Percentiles rank a stretch among this genome's conserved stretches.
phyloP scores from a whole-genome alignment of 768 basidiomycete species.

The Rhodotorula toruloides region DNA sequence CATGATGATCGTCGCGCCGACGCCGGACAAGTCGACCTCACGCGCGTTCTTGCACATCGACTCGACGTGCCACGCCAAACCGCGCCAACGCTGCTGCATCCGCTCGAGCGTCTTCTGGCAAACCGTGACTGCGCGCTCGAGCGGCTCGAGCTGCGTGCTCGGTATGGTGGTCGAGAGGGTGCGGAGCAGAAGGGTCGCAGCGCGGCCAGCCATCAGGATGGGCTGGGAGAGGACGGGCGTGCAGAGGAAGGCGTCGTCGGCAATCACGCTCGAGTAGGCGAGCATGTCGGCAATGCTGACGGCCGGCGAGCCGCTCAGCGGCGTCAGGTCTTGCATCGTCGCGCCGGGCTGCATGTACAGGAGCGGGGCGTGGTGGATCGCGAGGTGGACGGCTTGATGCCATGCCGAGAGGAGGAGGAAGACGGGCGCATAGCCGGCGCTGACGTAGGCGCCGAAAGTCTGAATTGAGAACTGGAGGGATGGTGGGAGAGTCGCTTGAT shows the following conservation, averaged over 20 bases:
- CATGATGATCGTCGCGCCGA: not conserved
- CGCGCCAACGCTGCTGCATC: not conserved
- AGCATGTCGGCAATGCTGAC: conserved; percentile 10
- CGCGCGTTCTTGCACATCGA: not conserved
- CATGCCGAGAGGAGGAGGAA: conserved; percentile 12
- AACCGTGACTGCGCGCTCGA: not conserved
- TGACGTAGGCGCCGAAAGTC: not conserved
- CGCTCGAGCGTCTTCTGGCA: conserved; percentile 7
- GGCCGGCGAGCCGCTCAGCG: not conserved
- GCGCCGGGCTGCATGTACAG: not conserved
- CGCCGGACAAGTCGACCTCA: not conserved
- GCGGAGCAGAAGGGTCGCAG: not conserved
- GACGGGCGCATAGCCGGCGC: not conserved
- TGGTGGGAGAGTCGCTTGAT: not conserved
- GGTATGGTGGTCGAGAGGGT: not conserved
- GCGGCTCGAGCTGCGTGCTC: not conserved
- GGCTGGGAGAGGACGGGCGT: conserved; percentile 7
- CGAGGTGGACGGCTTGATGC: conserved; percentile 11
- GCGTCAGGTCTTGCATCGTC: not conserved
- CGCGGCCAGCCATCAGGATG: conserved; percentile 9
- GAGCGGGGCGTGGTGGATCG: not conserved
- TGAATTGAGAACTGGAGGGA: not conserved
- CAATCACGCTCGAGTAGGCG: conserved; percentile 3
- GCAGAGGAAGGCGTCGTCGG: conserved; percentile 9
- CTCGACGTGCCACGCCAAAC: conserved; percentile 11